Evolutionary conservation across 331 rosid species (phyloP).

Genomic region (Malus hybrid): DNA sequence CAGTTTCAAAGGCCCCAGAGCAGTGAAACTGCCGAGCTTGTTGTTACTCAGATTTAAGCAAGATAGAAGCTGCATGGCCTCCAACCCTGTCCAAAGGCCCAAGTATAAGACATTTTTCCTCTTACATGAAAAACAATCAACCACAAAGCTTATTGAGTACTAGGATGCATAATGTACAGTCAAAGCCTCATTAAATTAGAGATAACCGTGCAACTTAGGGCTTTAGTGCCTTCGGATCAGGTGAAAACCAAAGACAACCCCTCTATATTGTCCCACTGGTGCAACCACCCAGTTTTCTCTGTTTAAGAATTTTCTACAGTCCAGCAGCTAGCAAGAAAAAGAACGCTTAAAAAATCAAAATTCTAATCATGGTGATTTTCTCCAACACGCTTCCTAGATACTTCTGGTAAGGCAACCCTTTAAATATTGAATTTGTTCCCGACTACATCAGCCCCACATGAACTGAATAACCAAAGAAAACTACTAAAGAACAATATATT

Average conservation of each 20-base stretch:
- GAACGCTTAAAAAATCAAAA: not conserved
- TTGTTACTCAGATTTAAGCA: conserved; percentile 71
- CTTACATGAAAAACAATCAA: not conserved
- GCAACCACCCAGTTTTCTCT: not conserved
- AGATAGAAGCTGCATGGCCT: conserved; percentile 82
- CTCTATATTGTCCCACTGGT: not conserved
- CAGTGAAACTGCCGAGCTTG: conserved; percentile 57
- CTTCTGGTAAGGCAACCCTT: no score
- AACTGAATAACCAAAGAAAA: not conserved
- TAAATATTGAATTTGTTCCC: no score
- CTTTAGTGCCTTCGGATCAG: not conserved
- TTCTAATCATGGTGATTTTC: not conserved
- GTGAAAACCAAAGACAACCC: not conserved
- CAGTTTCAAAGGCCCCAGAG: conserved; percentile 61
- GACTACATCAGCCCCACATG: not conserved
- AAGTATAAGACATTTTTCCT: conserved; percentile 8
- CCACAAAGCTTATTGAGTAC: not conserved
- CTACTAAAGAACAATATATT: no score
- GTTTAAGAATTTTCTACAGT: not conserved
- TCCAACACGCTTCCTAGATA: not conserved
- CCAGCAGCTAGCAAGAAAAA: not conserved
- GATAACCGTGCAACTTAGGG: not conserved
- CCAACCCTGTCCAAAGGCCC: conserved; percentile 61
- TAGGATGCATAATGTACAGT: not conserved
- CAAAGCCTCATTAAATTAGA: not conserved